Evolutionary conservation across 345 rosid genomes (phyloP), one percentile per base, ranked within the genome.

Genomic region (Salix koriyanagi): DNA sequence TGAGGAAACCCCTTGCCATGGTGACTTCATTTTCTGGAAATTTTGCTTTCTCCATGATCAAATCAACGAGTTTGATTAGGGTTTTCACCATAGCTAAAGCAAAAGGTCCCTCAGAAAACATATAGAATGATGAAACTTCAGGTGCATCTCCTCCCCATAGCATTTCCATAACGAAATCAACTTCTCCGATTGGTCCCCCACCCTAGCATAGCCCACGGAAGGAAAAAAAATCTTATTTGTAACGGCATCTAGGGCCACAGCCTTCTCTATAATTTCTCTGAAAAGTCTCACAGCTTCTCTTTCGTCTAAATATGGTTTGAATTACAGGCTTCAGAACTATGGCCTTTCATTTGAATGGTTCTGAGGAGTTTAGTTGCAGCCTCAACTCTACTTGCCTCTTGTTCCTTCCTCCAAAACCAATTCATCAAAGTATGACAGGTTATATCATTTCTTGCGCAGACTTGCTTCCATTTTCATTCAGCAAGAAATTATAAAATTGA

Each of bases 21-120:
- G 88, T 77, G 74, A 83, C 89, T 79, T 91, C 93, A 56, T 86
- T 83, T 71, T 80, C 87, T 0, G 89, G 77, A 76, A 88, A 88
- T 32, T 82, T 84, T 2, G 97, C 90, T 86, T 83, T 88, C 79
- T 90, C 90, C 92, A 91, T 92, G 42, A 93, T 85, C 86, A 84
- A 69, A 67, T 86, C 85, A 28, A 93, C 67, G 65, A 95, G 88
- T 81, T 87, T 89, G 15, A 84, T 75, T 62, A 95, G 78, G 12
- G 92, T 91, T 39, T 85, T 91, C 78, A 85, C 97, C 97, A 85
- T 91, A 13, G 90, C 77, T 73, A 91, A 83, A 73, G 94, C 66
- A 72, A 83, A 82, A 25, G 93, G 94, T 72, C 97, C 99, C 84
- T 93, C 97, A 19, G 97, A 96, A 81, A 95, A 87, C 97, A 86